Percentiles rank a stretch among this genome's conserved stretches.
Evolutionary conservation across 2,329 filamentous ascomycete genomes (phyloP).

Genomic region (Remersonia thermophila): DNA sequence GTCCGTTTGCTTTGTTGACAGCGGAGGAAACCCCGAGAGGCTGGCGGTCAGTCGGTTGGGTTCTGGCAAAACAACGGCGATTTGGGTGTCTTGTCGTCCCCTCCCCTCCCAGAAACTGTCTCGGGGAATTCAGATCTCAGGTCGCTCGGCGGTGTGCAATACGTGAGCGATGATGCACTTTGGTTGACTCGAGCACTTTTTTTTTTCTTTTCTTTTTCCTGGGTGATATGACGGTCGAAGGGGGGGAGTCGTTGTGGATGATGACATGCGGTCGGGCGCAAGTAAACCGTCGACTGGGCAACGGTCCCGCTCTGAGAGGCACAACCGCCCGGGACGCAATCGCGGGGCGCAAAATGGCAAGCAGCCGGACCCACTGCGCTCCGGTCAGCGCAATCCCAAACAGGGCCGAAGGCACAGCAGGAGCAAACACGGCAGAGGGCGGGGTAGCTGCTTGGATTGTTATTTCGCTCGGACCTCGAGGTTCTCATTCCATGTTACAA

Average conservation of each 20-base stretch:
- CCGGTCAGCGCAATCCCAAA: conserved; percentile 1
- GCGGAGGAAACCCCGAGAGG: conserved; percentile 1
- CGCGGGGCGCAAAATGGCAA: conserved; percentile 11
- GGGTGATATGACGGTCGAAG: conserved; percentile 4
- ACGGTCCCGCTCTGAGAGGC: conserved; percentile 4
- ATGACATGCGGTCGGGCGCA: conserved; percentile 4
- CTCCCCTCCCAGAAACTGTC: conserved; percentile 8
- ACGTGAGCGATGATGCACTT: conserved; percentile 5
- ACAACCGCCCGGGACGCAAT: conserved; percentile 9
- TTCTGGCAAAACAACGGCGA: not conserved
- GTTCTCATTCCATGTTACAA: not conserved
- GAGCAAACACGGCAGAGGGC: not conserved
- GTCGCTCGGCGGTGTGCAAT: conserved; percentile 2
- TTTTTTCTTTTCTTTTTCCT: not conserved
- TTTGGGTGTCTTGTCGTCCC: conserved; percentile 3
- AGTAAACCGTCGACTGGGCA: conserved; percentile 21
- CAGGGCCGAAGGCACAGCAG: not conserved
- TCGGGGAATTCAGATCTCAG: conserved; percentile 1
- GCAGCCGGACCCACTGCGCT: not conserved
- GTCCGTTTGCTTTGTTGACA: conserved; percentile 1
- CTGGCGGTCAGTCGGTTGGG: not conserved
- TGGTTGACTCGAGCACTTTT: conserved; percentile 2
- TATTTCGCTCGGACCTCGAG: not conserved
- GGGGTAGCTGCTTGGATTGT: conserved; percentile 1
- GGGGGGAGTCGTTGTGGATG: conserved; percentile 4